A percentile compares a stretch with the other conserved stretches of the same genome.
Evolutionary conservation across 2,329 filamentous ascomycete species (phyloP).

Genomic region (Fusarium duplospermum): DNA sequence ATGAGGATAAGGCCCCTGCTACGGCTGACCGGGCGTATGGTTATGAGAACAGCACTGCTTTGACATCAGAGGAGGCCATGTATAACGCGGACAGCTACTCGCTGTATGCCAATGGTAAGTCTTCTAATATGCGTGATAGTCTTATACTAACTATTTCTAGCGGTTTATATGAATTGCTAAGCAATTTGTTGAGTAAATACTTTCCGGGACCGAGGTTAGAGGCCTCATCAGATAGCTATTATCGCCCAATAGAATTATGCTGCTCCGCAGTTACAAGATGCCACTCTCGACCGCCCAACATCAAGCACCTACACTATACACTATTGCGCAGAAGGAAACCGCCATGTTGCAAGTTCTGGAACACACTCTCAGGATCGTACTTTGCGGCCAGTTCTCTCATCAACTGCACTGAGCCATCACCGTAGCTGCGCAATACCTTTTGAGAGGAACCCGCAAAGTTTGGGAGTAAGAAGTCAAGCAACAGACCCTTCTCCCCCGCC

Average conservation of each 20-base stretch:
- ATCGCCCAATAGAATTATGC: neutral
- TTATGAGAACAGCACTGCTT: slow-evolving; percentile 34
- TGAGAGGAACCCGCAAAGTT: neutral
- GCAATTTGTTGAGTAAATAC: too few relatives aligned
- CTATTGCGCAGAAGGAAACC: neutral
- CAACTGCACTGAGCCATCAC: neutral
- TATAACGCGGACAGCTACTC: slow-evolving; percentile 36
- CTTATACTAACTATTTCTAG: neutral
- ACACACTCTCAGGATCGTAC: neutral
- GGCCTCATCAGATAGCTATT: neutral
- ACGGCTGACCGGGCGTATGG: slow-evolving; percentile 35
- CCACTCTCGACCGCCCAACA: neutral
- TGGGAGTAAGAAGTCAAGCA: neutral
- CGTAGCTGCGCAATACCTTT: neutral
- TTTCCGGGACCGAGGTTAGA: too few relatives aligned
- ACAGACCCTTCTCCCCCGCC: neutral
- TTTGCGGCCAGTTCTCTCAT: neutral
- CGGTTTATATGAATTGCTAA: slow-evolving; percentile 19
- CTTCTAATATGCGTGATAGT: neutral
- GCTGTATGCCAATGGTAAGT: slow-evolving; percentile 35
- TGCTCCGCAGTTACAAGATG: neutral
- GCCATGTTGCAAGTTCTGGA: neutral
- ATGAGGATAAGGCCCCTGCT: slow-evolving; percentile 17
- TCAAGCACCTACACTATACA: neutral
- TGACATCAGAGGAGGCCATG: slow-evolving; percentile 14